Base-by-base conservation (phyloP, 2,329 filamentous ascomycete genomes). In the Hymenoscyphus infarciens region DNA sequence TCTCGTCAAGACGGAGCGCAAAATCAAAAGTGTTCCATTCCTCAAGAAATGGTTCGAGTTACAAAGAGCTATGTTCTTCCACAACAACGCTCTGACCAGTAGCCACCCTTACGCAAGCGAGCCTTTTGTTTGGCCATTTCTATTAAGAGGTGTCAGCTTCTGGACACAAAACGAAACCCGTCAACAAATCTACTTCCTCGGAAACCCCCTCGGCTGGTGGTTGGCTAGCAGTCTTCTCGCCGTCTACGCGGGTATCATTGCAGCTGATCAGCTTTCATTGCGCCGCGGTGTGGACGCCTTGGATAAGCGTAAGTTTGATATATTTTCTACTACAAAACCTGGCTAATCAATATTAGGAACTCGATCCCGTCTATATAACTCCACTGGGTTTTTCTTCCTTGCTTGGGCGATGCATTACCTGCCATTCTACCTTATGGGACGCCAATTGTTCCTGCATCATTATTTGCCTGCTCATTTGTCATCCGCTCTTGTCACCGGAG, bases 151-250 rank as follows among this genome's bases (percentile, higher is more conserved):
- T 78, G 94, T 99, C 70, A 97, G 92, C 78, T 99, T 99, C 87
- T 99, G 95, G 95, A 99, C 95, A 8, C 90, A 98, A 75, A 92
- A 91, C 75, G 91, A 96, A 61, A 97, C 94, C 10, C 88, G 91
- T 65, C 88, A 96, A 79, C 95, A 99, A 77, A 99, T 99, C 69
- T 99, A 99, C 80, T 99, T 99, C 82, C 81, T 99, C 33, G 95
- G 95, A 62, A 99, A 99, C 79, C 95, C 95, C 0, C 77, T 98
- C 66, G 95, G 94, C 63, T 99, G 96, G 93, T 99, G 95, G 95
- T 83, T 99, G 67, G 88, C 92, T 15, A 96, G 92, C 77, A 92
- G 91, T 78, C 81, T 99, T 61, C 81, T 99, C 65, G 95, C 95
- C 54, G 93, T 99, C 42, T 98, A 95, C 75, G 91, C 87, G 27